A percentile compares a stretch with the other conserved stretches of the same genome.
Evolutionary conservation across 2,329 filamentous ascomycete species (phyloP).

Genomic region (Escovopsis sp.): DNA sequence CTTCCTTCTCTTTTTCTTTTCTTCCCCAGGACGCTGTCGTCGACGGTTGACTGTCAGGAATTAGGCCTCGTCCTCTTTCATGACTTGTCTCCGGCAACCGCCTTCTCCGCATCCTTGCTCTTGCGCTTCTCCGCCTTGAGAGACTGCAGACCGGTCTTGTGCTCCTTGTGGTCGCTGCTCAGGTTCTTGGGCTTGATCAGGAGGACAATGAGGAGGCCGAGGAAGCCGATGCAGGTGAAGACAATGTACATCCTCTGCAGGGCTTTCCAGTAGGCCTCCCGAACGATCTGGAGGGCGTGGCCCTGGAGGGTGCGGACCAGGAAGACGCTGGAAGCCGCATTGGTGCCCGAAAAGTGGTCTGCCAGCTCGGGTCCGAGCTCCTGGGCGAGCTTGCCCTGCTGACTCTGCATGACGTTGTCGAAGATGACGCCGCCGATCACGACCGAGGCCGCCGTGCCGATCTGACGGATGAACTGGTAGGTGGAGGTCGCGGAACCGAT

Average conservation of each 20-base stretch:
- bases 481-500: conserved; percentile 55
- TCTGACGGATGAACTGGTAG: conserved; percentile 52
- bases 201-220: conserved; percentile 32
- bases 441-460: conserved; percentile 53
- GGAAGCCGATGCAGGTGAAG: conserved; percentile 33
- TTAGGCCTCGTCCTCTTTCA: background rate
- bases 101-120: conserved; percentile 7
- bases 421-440: conserved; percentile 68
- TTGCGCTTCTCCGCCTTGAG: conserved; percentile 19
- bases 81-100: background rate
- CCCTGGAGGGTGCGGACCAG: conserved; percentile 37
- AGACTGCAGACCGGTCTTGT: conserved; percentile 40
- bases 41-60: too few species aligned
- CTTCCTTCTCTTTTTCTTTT: background rate
- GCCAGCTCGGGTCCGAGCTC: conserved; percentile 38
- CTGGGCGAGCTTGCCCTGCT: conserved; percentile 30
- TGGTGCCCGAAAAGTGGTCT: conserved; percentile 37
- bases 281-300: conserved; percentile 27
- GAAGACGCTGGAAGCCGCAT: conserved; percentile 45
- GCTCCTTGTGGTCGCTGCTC: conserved; percentile 40
- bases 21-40: too few species aligned
- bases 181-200: conserved; percentile 35
- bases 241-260: conserved; percentile 44
- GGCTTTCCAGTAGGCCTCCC: conserved; percentile 33
- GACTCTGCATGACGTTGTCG: conserved; percentile 55